Evolutionary conservation across 2,329 filamentous ascomycete genomes (phyloP).

Genomic region (Pseudogymnoascus sp.): DNA sequence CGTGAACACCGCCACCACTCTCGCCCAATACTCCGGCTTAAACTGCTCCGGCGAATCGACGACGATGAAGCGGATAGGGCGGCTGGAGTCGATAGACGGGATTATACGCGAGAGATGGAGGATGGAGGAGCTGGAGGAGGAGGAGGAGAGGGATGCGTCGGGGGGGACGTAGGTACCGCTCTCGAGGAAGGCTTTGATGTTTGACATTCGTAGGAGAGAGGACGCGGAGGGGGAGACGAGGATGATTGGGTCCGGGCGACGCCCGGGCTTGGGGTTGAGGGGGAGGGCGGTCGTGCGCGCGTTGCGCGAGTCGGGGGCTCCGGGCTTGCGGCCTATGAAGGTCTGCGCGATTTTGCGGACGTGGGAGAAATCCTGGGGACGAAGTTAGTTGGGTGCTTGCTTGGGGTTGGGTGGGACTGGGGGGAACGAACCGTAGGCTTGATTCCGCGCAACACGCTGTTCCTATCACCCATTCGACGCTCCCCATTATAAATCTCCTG

Average conservation of each 20-base stretch:
- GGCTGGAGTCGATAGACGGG: slow-evolving; percentile 58
- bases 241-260: slow-evolving; percentile 76
- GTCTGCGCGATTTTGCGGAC: slow-evolving; percentile 76
- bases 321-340: slow-evolving; percentile 59
- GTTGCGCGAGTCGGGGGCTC: slow-evolving; percentile 31
- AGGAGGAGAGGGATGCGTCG: slow-evolving; percentile 52
- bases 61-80: slow-evolving; percentile 85
- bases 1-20: slow-evolving; percentile 92
- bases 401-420: neutral
- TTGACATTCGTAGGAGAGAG: slow-evolving; percentile 87
- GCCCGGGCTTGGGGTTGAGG: slow-evolving; percentile 45
- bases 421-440: slow-evolving; percentile 69
- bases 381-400: neutral
- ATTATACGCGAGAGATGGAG: slow-evolving; percentile 76
- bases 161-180: slow-evolving; percentile 72
- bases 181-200: slow-evolving; percentile 90
- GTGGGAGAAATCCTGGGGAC: slow-evolving; percentile 78
- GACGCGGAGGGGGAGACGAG: slow-evolving; percentile 93
- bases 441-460: slow-evolving; percentile 75
- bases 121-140: slow-evolving; percentile 64
- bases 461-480: slow-evolving; percentile 85
- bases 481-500: slow-evolving; percentile 87
- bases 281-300: slow-evolving; percentile 17
- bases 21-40: slow-evolving; percentile 95
- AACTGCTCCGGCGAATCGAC: slow-evolving; percentile 91